Evolutionary conservation across 495 filamentous ascomycete genomes (phyloP).

Genomic region (Penicillium dipodomyicola): DNA sequence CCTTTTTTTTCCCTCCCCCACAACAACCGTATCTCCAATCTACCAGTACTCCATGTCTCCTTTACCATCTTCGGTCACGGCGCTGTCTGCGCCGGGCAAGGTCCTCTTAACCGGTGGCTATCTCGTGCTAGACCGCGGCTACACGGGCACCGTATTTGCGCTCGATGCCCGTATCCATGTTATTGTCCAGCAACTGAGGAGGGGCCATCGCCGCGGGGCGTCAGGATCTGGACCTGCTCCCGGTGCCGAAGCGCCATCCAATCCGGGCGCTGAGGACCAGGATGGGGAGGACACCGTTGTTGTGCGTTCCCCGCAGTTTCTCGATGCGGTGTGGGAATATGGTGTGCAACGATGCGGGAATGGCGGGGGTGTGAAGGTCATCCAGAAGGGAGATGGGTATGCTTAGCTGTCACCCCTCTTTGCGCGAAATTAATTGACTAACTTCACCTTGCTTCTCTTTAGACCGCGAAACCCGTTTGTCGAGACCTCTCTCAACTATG

Average conservation of each 20-base stretch:
- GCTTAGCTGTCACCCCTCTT: constrained; percentile 22
- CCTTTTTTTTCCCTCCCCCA: constrained; percentile 7
- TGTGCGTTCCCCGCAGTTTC: constrained; percentile 89
- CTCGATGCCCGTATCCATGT: constrained; percentile 92
- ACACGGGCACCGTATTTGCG: constrained; percentile 89
- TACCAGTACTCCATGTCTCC: constrained; percentile 15
- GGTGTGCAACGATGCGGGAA: constrained; percentile 62
- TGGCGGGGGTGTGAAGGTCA: constrained; percentile 74
- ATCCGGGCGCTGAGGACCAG: constrained; percentile 18
- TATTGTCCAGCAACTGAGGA: constrained; percentile 58
- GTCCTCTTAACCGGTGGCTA: constrained; percentile 94
- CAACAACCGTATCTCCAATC: constrained; percentile 5
- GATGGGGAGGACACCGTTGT: constrained; percentile 57
- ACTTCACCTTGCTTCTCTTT: not conserved
- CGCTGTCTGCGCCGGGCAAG: constrained; percentile 92
- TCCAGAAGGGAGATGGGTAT: constrained; percentile 73
- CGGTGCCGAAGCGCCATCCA: constrained; percentile 11
- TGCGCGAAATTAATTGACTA: not conserved
- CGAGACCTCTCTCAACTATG: constrained; percentile 84
- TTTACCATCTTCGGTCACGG: constrained; percentile 39
- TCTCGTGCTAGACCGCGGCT: constrained; percentile 83
- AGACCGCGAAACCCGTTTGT: constrained; percentile 74
- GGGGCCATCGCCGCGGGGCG: constrained; percentile 31
- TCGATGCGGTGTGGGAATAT: constrained; percentile 82
- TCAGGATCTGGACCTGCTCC: constrained; percentile 21